A percentile compares a stretch with the other conserved stretches of the same genome.
phyloP scores from a whole-genome alignment of 1,284 basidiomycete genomes.

The Phaffia rhodozyma region DNA sequence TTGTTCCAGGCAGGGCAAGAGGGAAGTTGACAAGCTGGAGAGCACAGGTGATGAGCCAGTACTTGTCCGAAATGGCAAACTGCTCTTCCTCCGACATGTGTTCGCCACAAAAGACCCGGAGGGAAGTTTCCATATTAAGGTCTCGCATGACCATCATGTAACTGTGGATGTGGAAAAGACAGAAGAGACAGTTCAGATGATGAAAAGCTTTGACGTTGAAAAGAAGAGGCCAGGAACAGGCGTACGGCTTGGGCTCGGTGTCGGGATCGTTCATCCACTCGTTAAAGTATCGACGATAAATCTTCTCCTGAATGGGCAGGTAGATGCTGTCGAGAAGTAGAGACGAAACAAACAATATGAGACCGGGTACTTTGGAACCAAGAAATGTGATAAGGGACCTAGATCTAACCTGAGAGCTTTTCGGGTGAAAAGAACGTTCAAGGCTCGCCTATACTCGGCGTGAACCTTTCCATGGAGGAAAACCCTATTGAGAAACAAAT shows the following conservation, averaged over 20 bases:
- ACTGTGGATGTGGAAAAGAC: slow-evolving; percentile 1
- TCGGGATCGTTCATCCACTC: slow-evolving; percentile 52
- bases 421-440: slow-evolving; percentile 89
- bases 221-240: neutral
- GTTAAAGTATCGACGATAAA: slow-evolving; percentile 65
- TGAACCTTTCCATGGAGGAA: slow-evolving; percentile 91
- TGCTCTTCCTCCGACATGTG: slow-evolving; percentile 74
- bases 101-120: slow-evolving; percentile 84
- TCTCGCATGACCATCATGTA: slow-evolving; percentile 85
- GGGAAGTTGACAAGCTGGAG: slow-evolving; percentile 99
- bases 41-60: slow-evolving; percentile 90
- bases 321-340: slow-evolving; percentile 52
- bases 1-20: slow-evolving; percentile 86
- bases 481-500: slow-evolving; percentile 49
- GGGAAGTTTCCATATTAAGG: slow-evolving; percentile 95
- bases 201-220: neutral
- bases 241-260: slow-evolving; percentile 44
- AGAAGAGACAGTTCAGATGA: slow-evolving; percentile 5
- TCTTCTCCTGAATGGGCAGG: slow-evolving; percentile 70
- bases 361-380: neutral
- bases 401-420: slow-evolving; percentile 65
- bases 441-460: slow-evolving; percentile 82
- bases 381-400: slow-evolving; percentile 20
- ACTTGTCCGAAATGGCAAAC: slow-evolving; percentile 75
- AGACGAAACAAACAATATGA: slow-evolving; percentile 17